Evolutionary conservation across 164 flowering plant species (phyloP), one percentile per base, ranked within the genome.

Genomic region (Nelumbo lutea): DNA sequence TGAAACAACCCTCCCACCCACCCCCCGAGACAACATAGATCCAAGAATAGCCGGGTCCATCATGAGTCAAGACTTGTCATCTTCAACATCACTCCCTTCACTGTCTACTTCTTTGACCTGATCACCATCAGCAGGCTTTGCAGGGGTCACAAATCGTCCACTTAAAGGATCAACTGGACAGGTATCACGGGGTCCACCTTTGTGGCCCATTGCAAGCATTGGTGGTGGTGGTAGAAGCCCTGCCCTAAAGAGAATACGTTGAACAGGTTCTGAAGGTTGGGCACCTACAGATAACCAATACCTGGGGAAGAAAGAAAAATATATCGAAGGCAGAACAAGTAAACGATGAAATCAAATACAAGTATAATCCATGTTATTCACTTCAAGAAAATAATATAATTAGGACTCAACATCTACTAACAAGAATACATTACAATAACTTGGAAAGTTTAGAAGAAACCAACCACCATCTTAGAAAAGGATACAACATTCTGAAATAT

Each of bases 161-260:
- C 80, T 87, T 84, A 95, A 56, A 50, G 97, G 91, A 76, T 95
- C 83, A 57, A 90, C 73, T 2, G 83, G 83, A 59, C 89, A 89
- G 65, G 83, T 82, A 65, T 91, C 90, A 44, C 92, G 86, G n/a
- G 91, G 90, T 44, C 98, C 96, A 42, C 93, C 96, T 83, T 91
- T 95, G 41, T 79, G 94, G 65, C 76, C 92, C 96, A 90, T 90
- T 42, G 88, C 96, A 62, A 90, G 77, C 97, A 92, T 90, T 39
- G 98, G 96, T 11, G 96, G 96, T 15, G 97, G 97, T 3, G 98
- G 98, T 47, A 76, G 51, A 70, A 76, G 57, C 48, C 73, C 79
- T 57, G 79, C 74, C 48, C 81, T 73, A 73, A 72, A 79, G 50
- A 79, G 77, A 71, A 79, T 60, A 42, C 70, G 74, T 57, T 76